A percentile compares a stretch with the other conserved stretches of the same genome.
These are phyloP conservation scores for Tetracentron sinense DNA, from an alignment of 164 flowering plant genomes.

Conservation along the genomic window DNA sequence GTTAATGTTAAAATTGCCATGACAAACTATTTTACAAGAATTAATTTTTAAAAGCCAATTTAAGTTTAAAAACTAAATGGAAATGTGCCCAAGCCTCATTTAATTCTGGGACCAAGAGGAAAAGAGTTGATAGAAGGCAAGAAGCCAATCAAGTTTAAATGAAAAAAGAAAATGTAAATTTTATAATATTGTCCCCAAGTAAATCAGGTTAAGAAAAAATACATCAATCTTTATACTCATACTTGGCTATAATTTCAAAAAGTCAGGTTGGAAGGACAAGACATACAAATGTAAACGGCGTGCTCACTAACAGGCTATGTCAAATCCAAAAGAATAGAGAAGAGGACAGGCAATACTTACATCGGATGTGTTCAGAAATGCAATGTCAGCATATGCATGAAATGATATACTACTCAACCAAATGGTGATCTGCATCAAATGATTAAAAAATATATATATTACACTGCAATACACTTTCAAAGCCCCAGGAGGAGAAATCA, in stretches of 20 bases:
- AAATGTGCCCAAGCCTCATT: neutral
- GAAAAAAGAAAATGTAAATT: too few relatives aligned
- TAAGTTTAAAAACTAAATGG: neutral
- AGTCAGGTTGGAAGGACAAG: neutral
- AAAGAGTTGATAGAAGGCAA: neutral
- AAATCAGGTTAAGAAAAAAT: too few relatives aligned
- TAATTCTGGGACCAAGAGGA: neutral
- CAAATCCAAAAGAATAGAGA: neutral
- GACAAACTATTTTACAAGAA: too few relatives aligned
- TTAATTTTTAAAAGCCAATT: too few relatives aligned
- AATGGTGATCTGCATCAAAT: constrained; percentile 59
- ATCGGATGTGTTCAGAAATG: constrained; percentile 61
- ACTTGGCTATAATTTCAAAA: neutral
- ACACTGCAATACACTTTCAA: too few relatives aligned
- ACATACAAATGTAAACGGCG: neutral
- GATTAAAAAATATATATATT: constrained; percentile 1
- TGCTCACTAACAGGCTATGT: neutral
- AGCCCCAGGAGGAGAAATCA: too few relatives aligned
- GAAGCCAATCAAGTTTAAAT: neutral
- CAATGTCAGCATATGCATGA: constrained; percentile 70
- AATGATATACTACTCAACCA: constrained; percentile 81
- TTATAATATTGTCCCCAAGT: too few relatives aligned
- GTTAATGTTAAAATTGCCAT: neutral
- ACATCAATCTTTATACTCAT: neutral
- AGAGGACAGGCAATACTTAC: constrained; percentile 44